phyloP scores from a whole-genome alignment of 2,329 filamentous ascomycete species.

The Metarhizium rileyi region DNA sequence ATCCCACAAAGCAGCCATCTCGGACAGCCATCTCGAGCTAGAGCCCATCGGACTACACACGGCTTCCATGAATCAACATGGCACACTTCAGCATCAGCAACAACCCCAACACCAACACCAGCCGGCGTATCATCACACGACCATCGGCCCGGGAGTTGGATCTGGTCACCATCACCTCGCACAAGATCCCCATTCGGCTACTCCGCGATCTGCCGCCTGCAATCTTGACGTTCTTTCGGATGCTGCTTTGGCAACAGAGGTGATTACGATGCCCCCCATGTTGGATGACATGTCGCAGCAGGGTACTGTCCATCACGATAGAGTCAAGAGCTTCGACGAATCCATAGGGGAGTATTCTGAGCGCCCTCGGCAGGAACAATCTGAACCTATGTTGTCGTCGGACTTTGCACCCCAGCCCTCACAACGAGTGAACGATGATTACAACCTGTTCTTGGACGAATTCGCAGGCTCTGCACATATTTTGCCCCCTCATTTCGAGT shows the following conservation, averaged over 20 bases:
- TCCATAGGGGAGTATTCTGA: slow-evolving; percentile 36
- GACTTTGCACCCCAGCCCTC: slow-evolving; percentile 22
- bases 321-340: slow-evolving; percentile 40
- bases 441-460: slow-evolving; percentile 50
- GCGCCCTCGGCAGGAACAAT: slow-evolving; percentile 35
- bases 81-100: slow-evolving; percentile 9
- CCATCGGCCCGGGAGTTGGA: slow-evolving; percentile 24
- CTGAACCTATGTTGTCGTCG: slow-evolving; percentile 27
- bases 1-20: slow-evolving; percentile 35
- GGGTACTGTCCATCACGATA: slow-evolving; percentile 27
- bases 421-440: slow-evolving; percentile 40
- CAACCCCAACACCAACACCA: slow-evolving; percentile 11
- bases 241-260: slow-evolving; percentile 48
- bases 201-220: slow-evolving; percentile 37
- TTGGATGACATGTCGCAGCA: slow-evolving; percentile 35
- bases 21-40: slow-evolving; percentile 36
- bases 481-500: slow-evolving; percentile 43
- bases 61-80: slow-evolving; percentile 1
- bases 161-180: slow-evolving; percentile 27
- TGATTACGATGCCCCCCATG: slow-evolving; percentile 41
- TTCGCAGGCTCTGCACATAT: slow-evolving; percentile 45
- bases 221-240: slow-evolving; percentile 51
- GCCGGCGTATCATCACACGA: slow-evolving; percentile 30
- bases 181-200: slow-evolving; percentile 35
- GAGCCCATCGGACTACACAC: slow-evolving; percentile 35